Evolutionary conservation across 2,329 filamentous ascomycete species (phyloP).

Genomic region (Fusarium anthophilum): DNA sequence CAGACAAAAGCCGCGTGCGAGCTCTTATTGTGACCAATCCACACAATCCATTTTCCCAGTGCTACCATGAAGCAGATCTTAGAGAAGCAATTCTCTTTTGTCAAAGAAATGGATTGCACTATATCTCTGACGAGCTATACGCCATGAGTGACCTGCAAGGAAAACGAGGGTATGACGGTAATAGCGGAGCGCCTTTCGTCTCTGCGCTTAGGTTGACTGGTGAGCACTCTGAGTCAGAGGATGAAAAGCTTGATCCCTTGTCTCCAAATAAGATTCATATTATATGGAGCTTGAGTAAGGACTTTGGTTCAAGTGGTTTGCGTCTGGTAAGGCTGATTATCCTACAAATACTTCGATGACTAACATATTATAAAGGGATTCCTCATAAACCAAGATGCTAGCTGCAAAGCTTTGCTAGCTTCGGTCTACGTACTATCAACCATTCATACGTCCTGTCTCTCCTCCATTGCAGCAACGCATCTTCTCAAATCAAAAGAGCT

Average conservation of each 20-base stretch:
- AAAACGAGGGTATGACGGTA: neutral
- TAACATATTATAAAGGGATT: neutral
- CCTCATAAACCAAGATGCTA: neutral
- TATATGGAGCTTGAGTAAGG: neutral
- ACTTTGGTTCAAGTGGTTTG: neutral
- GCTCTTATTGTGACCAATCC: neutral
- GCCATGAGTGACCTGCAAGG: neutral
- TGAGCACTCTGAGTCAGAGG: neutral
- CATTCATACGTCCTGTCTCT: neutral
- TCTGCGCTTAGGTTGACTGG: neutral
- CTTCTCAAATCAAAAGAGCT: neutral
- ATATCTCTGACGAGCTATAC: neutral
- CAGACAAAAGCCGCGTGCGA: neutral
- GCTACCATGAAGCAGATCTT: neutral
- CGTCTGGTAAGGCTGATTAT: neutral
- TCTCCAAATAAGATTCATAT: neutral
- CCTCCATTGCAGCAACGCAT: neutral
- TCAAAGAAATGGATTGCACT: neutral
- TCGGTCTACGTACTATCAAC: neutral
- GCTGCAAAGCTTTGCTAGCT: neutral
- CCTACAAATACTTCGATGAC: neutral
- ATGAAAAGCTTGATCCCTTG: neutral
- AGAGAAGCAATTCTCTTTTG: neutral
- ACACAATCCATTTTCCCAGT: neutral
- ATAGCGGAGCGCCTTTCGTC: neutral